Conservation (phyloP, 148 eudicot genomes). For the Polygonum aviculare region DNA sequence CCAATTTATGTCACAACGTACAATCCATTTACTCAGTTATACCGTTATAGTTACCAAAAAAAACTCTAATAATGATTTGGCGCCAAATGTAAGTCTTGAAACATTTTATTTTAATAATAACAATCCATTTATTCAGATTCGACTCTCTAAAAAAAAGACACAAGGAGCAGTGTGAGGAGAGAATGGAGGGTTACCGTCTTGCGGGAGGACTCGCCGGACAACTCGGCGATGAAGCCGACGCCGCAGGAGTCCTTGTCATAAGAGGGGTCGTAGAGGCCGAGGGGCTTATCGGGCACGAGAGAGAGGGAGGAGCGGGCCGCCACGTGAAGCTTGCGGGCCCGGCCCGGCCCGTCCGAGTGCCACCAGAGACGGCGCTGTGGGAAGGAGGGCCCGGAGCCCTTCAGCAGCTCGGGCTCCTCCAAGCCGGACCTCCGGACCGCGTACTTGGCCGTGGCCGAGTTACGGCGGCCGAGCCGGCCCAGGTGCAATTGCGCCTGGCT, state of each 20-base stretch:
- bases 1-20: too few species aligned
- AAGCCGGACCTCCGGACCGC: background rate
- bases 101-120: too few species aligned
- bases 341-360: slow-evolving; percentile 49
- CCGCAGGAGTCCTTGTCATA: slow-evolving; percentile 92
- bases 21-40: too few species aligned
- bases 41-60: too few species aligned
- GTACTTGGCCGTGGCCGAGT: background rate
- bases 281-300: slow-evolving; percentile 78
- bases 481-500: background rate
- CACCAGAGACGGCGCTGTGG: background rate
- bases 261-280: slow-evolving; percentile 74
- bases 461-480: background rate
- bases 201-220: slow-evolving; percentile 74
- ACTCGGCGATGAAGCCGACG: slow-evolving; percentile 91
- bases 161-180: too few species aligned
- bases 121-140: too few species aligned
- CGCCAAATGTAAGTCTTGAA: too few species aligned
- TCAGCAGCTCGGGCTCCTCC: slow-evolving; percentile 10
- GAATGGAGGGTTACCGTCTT: slow-evolving; percentile 51
- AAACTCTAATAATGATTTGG: too few species aligned
- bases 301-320: slow-evolving; percentile 50
- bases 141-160: too few species aligned
- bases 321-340: slow-evolving; percentile 42
- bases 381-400: background rate